Base-by-base conservation (phyloP, 108 stramenopile genomes). In the Conticribra weissflogii region DNA sequence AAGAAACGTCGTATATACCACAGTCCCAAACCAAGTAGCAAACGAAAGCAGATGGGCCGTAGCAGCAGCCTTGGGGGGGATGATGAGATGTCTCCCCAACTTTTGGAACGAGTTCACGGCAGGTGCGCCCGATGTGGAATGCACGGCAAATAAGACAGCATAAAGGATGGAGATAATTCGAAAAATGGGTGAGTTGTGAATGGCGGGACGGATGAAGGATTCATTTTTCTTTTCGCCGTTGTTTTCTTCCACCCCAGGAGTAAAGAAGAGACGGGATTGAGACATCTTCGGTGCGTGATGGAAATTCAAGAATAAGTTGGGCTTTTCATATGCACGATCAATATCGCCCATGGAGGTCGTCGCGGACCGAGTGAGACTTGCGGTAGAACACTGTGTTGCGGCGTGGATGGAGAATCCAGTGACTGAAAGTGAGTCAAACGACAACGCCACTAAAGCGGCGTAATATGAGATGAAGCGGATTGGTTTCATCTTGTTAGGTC, bases 1-100 rank as follows among this genome's bases (percentile, higher is more conserved):
- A 17, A 92, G 48, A 68, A 94, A 94, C 3, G 91, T 89, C 16
- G 86, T 87, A 66, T 87, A 88, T 0, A 84, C 69, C n/a, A 77
- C 82, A 16, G 83, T 82, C 2, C 89, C 89, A 54, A 90, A 90
- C 89, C 89, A 90, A 7, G 85, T 85, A n/a, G 68, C 68, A 64
- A 87, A 87, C 0, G 89, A 81, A 23, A 90, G 78, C 7, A 87
- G 33, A 54, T 90, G 89, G 19, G 87, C 29, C 27, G 83, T 56
- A 15, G 84, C 83, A 19, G 78, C 65, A 23, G 68, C 78, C 41
- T 74, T 72, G n/a, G 80, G 61, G 12, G 82, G 55, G 15, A 82
- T 46, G 34, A 78, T 32, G 12, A 71, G 32, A 36, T 63, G 47
- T 28, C 54, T 78, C 12, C 77, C 77, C 7, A 71, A 19, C 41